phyloP scores from a whole-genome alignment of 768 basidiomycete genomes.

The Cytidiella melzeri region DNA sequence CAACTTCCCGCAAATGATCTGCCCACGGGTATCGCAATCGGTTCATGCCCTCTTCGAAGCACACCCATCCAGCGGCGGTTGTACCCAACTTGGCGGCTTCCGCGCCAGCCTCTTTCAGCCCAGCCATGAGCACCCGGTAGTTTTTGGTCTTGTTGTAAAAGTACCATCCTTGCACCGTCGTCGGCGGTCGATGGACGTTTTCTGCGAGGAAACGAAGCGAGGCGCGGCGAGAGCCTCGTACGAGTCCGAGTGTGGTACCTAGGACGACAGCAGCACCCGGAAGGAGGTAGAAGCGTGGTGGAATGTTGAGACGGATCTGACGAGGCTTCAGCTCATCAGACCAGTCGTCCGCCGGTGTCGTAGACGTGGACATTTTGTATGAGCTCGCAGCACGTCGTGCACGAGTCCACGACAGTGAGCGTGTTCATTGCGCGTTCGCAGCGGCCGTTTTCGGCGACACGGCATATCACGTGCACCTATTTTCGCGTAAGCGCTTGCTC shows the following conservation, averaged over 20 bases:
- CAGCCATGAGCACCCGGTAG: slow-evolving; percentile 74
- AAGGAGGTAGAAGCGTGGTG: slow-evolving; percentile 55
- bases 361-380: too few species aligned
- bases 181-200: slow-evolving; percentile 83
- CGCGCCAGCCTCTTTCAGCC: slow-evolving; percentile 56
- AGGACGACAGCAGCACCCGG: slow-evolving; percentile 53
- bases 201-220: slow-evolving; percentile 84
- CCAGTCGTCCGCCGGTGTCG: neutral
- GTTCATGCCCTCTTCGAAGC: slow-evolving; percentile 38
- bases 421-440: too few species aligned
- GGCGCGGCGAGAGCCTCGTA: slow-evolving; percentile 66
- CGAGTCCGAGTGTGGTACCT: slow-evolving; percentile 64
- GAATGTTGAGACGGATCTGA: slow-evolving; percentile 37
- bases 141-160: slow-evolving; percentile 97
- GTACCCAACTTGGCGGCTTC: slow-evolving; percentile 49
- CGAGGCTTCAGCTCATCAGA: slow-evolving; percentile 11
- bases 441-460: too few species aligned
- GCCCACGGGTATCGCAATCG: slow-evolving; percentile 17
- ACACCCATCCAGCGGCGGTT: slow-evolving; percentile 43
- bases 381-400: too few species aligned
- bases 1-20: slow-evolving; percentile 44
- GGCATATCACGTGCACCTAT: too few species aligned
- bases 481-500: too few species aligned
- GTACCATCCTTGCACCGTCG: slow-evolving; percentile 88
- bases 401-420: too few species aligned